A percentile compares a stretch with the other conserved stretches of the same genome.
These are phyloP conservation scores for Megacollybia platyphylla DNA, from an alignment of 1,284 basidiomycete species.

Conservation along the genomic window DNA sequence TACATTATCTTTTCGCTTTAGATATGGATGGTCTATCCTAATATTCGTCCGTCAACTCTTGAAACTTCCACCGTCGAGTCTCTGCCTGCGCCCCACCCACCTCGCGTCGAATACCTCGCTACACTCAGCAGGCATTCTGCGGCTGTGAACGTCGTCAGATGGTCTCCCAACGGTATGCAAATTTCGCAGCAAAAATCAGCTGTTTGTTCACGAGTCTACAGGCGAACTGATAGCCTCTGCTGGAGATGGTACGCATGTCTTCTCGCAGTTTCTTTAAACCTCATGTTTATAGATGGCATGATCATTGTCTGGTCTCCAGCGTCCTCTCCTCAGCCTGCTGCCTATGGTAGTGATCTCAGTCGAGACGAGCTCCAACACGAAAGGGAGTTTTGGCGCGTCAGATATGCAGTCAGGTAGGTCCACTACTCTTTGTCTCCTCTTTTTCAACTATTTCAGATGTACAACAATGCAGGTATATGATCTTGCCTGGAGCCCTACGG, in stretches of 20 bases:
- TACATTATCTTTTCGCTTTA: slow-evolving; percentile 17
- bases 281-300: slow-evolving; percentile 68
- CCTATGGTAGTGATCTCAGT: slow-evolving; percentile 66
- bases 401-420: slow-evolving; percentile 73
- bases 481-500: slow-evolving; percentile 92
- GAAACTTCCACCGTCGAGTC: slow-evolving; percentile 28
- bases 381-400: slow-evolving; percentile 92
- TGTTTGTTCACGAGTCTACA: slow-evolving; percentile 15
- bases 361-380: slow-evolving; percentile 78
- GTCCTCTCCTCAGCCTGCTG: slow-evolving; percentile 53
- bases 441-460: slow-evolving; percentile 28
- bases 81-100: slow-evolving; percentile 46
- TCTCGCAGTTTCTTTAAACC: slow-evolving; percentile 7
- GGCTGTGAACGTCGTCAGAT: slow-evolving; percentile 93
- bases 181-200: slow-evolving; percentile 1
- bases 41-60: slow-evolving; percentile 63
- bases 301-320: slow-evolving; percentile 92
- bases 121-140: slow-evolving; percentile 90
- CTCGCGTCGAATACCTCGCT: slow-evolving; percentile 93
- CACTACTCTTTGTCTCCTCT: not conserved
- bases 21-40: slow-evolving; percentile 93
- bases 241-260: slow-evolving; percentile 66
- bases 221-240: slow-evolving; percentile 87
- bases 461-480: slow-evolving; percentile 95
- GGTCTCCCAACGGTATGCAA: slow-evolving; percentile 76